These are phyloP conservation scores for Colletotrichum sp. DNA, from an alignment of 2,329 filamentous ascomycete genomes.

Conservation along the genomic window DNA sequence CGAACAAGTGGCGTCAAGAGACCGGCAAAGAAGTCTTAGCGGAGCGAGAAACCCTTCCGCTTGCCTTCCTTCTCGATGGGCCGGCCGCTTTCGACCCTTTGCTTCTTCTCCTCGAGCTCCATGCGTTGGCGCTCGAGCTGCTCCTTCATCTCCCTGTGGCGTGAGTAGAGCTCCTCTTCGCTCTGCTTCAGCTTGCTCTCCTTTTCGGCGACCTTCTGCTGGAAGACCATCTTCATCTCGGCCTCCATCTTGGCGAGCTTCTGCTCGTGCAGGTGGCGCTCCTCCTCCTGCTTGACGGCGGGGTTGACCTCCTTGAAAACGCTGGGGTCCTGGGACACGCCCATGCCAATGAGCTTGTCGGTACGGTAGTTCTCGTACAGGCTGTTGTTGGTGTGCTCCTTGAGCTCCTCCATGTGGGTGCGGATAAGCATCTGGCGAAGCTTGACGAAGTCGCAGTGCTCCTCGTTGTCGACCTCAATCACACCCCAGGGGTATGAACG, in stretches of 20 bases:
- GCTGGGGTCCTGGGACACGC: slow-evolving; percentile 96
- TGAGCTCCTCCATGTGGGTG: slow-evolving; percentile 99
- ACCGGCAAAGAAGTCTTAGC: slow-evolving; percentile 60
- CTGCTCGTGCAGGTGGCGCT: slow-evolving; percentile 96
- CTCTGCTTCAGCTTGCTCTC: slow-evolving; percentile 99
- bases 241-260: slow-evolving; percentile 99
- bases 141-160: slow-evolving; percentile 99
- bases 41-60: slow-evolving; percentile 99
- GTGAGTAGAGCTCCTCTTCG: slow-evolving; percentile 97
- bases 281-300: slow-evolving; percentile 99
- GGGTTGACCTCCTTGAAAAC: slow-evolving; percentile 99
- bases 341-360: slow-evolving; percentile 98
- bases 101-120: slow-evolving; percentile 99
- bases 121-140: slow-evolving; percentile 93
- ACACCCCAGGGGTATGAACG: slow-evolving; percentile 98
- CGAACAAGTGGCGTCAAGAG: slow-evolving; percentile 7
- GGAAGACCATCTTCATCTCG: slow-evolving; percentile 99
- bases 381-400: slow-evolving; percentile 99
- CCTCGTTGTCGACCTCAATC: slow-evolving; percentile 99
- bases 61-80: slow-evolving; percentile 97
- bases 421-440: slow-evolving; percentile 99
- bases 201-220: slow-evolving; percentile 99
- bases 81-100: slow-evolving; percentile 90
- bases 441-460: slow-evolving; percentile 99
- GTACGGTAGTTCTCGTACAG: slow-evolving; percentile 99